Conservation (phyloP, 1,284 basidiomycete genomes). For the Malassezia pachydermatis region DNA sequence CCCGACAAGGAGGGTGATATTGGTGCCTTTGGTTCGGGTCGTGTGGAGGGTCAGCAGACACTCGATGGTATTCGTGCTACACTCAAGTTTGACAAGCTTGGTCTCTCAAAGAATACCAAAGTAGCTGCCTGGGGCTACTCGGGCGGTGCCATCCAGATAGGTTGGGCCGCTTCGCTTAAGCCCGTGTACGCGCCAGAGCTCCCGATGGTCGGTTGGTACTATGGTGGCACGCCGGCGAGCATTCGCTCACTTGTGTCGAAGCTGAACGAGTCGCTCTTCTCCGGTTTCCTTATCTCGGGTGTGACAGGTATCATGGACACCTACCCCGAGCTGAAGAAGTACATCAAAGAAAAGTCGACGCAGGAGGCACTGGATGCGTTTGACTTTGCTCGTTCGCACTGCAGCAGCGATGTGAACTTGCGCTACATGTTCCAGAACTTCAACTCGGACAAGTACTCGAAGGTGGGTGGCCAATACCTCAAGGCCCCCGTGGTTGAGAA, state of each 20-base stretch:
- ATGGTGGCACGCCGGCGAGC: constrained; percentile 29
- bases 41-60: constrained; percentile 26
- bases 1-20: constrained; percentile 35
- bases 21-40: constrained; percentile 30
- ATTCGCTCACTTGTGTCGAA: constrained; percentile 10
- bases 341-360: constrained; percentile 15
- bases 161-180: constrained; percentile 30
- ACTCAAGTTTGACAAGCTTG: constrained; percentile 23
- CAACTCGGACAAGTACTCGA: constrained; percentile 11
- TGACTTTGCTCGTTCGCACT: constrained; percentile 17
- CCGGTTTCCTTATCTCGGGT: constrained; percentile 32
- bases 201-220: constrained; percentile 24
- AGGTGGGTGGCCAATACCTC: constrained; percentile 21
- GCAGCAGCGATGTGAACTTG: constrained; percentile 18
- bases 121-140: constrained; percentile 35
- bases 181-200: constrained; percentile 28
- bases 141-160: constrained; percentile 33
- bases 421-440: constrained; percentile 19
- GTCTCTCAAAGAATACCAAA: constrained; percentile 19
- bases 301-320: constrained; percentile 22
- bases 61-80: constrained; percentile 32
- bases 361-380: constrained; percentile 15
- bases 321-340: constrained; percentile 23
- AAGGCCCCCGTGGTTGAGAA: constrained; percentile 17
- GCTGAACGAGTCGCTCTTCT: neutral